phyloP scores from a whole-genome alignment of 208 protist genomes.

The Plasmodiophora brassicae region DNA sequence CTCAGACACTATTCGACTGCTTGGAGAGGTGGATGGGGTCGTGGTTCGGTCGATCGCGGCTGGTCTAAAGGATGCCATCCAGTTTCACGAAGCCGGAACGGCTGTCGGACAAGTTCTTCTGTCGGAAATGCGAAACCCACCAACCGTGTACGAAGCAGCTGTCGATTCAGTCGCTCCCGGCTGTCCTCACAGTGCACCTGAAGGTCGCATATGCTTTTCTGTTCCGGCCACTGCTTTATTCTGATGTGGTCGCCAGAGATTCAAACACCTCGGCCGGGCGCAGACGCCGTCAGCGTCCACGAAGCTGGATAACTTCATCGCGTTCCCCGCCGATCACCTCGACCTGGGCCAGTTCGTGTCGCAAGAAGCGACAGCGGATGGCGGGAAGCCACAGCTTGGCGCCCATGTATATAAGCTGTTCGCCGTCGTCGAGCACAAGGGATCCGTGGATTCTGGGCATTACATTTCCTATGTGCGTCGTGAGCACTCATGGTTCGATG shows the following conservation, averaged over 20 bases:
- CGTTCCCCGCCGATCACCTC: neutral
- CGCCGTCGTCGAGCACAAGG: conserved; percentile 40
- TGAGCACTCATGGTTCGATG: neutral
- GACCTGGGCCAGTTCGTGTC: neutral
- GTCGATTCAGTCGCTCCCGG: conserved; percentile 58
- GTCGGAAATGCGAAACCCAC: conserved; percentile 49
- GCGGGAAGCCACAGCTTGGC: neutral
- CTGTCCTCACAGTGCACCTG: conserved; percentile 64
- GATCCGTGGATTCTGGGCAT: conserved; percentile 39
- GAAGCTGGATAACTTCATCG: neutral
- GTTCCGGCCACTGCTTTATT: neutral
- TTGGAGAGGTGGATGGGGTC: neutral
- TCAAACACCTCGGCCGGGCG: neutral
- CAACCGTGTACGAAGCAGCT: conserved; percentile 66
- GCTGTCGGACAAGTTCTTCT: conserved; percentile 53
- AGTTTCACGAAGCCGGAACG: conserved; percentile 64
- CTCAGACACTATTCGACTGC: neutral
- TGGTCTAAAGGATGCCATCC: neutral
- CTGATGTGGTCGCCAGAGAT: neutral
- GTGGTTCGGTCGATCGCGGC: too few species aligned
- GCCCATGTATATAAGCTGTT: conserved; percentile 28
- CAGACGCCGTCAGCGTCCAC: neutral
- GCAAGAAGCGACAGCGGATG: neutral
- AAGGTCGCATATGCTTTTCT: conserved; percentile 39
- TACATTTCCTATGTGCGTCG: conserved; percentile 42